These are phyloP conservation scores for Chloropicon primus DNA, from an alignment of 139 green algal genomes.

Conservation along the genomic window DNA sequence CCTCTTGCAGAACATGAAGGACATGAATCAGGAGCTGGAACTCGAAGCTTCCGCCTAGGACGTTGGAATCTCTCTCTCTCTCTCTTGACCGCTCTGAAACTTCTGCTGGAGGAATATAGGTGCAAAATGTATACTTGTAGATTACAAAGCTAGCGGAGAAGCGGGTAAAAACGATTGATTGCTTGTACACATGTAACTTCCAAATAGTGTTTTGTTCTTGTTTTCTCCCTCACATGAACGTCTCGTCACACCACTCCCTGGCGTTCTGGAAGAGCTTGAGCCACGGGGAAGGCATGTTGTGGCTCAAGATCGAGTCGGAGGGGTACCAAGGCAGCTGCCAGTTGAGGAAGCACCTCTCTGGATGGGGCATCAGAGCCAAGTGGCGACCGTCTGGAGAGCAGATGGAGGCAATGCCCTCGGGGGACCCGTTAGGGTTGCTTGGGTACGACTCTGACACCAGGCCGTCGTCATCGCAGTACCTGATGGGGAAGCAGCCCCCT, in stretches of 20 bases:
- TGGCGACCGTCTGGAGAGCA: slow-evolving; percentile 83
- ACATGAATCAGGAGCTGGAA: background rate
- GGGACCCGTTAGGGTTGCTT: slow-evolving; percentile 92
- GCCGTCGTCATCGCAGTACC: slow-evolving; percentile 59
- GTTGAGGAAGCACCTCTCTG: slow-evolving; percentile 85
- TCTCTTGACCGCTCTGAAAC: too few relatives aligned
- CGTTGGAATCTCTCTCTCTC: too few relatives aligned
- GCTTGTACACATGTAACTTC: too few relatives aligned
- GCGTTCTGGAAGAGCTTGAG: slow-evolving; percentile 97
- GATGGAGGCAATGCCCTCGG: slow-evolving; percentile 82
- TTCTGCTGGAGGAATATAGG: background rate
- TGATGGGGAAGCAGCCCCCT: slow-evolving; percentile 14
- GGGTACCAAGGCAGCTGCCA: slow-evolving; percentile 84
- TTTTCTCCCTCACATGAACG: too few relatives aligned
- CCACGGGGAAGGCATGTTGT: slow-evolving; percentile 74
- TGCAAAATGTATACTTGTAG: background rate
- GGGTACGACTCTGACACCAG: slow-evolving; percentile 76
- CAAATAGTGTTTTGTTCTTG: too few relatives aligned
- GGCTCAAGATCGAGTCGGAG: slow-evolving; percentile 24
- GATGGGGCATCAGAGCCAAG: slow-evolving; percentile 98
- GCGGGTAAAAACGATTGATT: too few relatives aligned
- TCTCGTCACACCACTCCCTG: slow-evolving; percentile 35
- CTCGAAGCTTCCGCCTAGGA: background rate
- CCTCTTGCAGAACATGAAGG: background rate
- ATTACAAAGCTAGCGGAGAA: background rate